Evolutionary conservation across 2,329 filamentous ascomycete genomes (phyloP).

Genomic region (Fusarium napiforme): DNA sequence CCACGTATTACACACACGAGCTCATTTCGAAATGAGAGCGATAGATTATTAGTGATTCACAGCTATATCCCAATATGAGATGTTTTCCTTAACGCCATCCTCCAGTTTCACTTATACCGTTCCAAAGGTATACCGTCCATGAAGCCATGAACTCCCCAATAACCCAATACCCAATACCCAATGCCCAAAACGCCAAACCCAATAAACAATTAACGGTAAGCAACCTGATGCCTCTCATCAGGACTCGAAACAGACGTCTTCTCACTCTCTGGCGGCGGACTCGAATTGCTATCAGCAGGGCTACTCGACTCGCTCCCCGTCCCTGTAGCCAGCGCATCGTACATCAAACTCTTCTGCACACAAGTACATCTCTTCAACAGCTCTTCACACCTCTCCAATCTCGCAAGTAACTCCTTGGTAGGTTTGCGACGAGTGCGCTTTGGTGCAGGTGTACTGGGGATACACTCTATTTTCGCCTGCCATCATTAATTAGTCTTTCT

Average conservation of each 20-base stretch:
- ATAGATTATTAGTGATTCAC: not conserved
- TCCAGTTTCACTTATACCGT: not conserved
- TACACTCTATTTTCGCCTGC: slow-evolving; percentile 29
- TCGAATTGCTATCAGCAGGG: slow-evolving; percentile 21
- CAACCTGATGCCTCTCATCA: not conserved
- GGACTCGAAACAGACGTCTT: slow-evolving; percentile 3
- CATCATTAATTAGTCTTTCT: not conserved
- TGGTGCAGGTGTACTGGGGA: slow-evolving; percentile 33
- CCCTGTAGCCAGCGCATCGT: not conserved
- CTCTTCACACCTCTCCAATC: slow-evolving; percentile 30
- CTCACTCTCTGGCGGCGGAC: slow-evolving; percentile 25
- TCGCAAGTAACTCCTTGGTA: slow-evolving; percentile 29
- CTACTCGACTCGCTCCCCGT: slow-evolving; percentile 26
- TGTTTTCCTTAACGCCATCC: not conserved
- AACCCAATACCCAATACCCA: not conserved
- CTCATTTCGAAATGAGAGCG: not conserved
- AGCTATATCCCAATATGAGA: not conserved
- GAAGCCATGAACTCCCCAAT: not conserved
- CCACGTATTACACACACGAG: not conserved
- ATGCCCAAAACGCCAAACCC: not conserved
- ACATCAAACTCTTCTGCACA: slow-evolving; percentile 32
- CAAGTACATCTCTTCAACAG: slow-evolving; percentile 31
- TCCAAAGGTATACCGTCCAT: not conserved
- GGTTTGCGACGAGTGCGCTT: slow-evolving; percentile 32
- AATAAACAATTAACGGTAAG: not conserved